A percentile compares a stretch with the other conserved stretches of the same genome.
Conservation (phyloP, 495 filamentous ascomycete genomes). For the Xylaria venustula region DNA sequence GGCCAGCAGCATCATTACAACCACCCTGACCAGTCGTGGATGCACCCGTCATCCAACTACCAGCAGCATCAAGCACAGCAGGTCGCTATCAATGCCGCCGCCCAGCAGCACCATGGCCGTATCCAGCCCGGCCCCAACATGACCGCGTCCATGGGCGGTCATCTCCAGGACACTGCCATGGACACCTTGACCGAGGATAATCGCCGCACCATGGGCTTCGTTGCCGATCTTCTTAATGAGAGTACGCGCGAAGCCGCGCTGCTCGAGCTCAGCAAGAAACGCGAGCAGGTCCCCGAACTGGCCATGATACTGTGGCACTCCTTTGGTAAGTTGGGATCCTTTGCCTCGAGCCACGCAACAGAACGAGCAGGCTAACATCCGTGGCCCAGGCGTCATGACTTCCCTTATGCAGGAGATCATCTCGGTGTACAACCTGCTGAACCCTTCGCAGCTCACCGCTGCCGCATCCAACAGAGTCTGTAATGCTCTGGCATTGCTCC, state of each 20-base stretch:
- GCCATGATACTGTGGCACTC: constrained; percentile 98
- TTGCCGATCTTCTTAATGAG: constrained; percentile 87
- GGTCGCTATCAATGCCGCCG: constrained; percentile 55
- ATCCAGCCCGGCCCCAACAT: constrained; percentile 63
- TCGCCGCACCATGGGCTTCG: constrained; percentile 84
- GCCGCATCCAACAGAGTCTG: constrained; percentile 96
- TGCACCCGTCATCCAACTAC: constrained; percentile 52
- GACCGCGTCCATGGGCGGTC: constrained; percentile 32
- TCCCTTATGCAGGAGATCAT: constrained; percentile 97
- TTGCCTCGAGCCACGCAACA: background rate
- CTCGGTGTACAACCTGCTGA: constrained; percentile 94
- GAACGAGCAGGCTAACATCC: constrained; percentile 11
- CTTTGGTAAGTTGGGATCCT: constrained; percentile 76
- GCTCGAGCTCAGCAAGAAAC: constrained; percentile 96
- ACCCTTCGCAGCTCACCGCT: constrained; percentile 93
- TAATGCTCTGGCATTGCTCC: constrained; percentile 93
- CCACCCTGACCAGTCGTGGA: constrained; percentile 74
- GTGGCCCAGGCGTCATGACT: constrained; percentile 84
- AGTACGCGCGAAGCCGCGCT: constrained; percentile 84
- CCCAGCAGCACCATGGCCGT: constrained; percentile 63
- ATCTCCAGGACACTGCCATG: constrained; percentile 57
- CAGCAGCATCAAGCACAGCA: constrained; percentile 67
- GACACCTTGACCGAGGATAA: constrained; percentile 80
- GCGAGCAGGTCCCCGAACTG: constrained; percentile 95
- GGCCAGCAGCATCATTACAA: constrained; percentile 73